These are phyloP conservation scores for Xylariomycetidae sp. DNA, from an alignment of 2,329 filamentous ascomycete species.

Conservation along the genomic window DNA sequence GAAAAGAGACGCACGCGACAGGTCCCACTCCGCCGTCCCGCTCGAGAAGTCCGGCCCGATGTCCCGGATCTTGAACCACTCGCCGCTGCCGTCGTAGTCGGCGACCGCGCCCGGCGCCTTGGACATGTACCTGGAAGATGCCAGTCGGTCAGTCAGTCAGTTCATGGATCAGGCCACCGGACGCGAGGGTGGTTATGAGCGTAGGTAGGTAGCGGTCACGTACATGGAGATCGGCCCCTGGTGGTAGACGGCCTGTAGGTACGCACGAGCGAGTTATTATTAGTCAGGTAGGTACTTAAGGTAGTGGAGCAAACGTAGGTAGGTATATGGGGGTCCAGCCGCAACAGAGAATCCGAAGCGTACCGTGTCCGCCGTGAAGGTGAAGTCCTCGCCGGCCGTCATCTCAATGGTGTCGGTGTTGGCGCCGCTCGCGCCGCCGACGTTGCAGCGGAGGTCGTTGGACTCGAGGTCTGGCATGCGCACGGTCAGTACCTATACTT, in stretches of 20 bases:
- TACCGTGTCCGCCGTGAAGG: conserved; percentile 30
- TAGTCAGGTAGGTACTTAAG: too few species aligned
- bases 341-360: conserved; percentile 4
- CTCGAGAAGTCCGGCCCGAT: conserved; percentile 30
- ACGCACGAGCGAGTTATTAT: too few species aligned
- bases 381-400: conserved; percentile 33
- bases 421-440: conserved; percentile 28
- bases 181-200: too few species aligned
- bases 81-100: conserved; percentile 32
- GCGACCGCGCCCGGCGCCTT: conserved; percentile 30
- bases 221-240: conserved; percentile 35
- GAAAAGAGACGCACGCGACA: conserved; percentile 22
- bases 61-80: conserved; percentile 38
- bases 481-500: too few species aligned
- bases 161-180: too few species aligned
- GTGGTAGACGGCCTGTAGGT: conserved; percentile 35
- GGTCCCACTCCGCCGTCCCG: conserved; percentile 27
- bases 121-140: conserved; percentile 37
- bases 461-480: conserved; percentile 30
- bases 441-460: conserved; percentile 37
- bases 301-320: not conserved
- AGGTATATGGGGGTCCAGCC: not conserved
- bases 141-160: too few species aligned
- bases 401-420: conserved; percentile 28
- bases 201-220: conserved; percentile 3